These are phyloP conservation scores for Euphorbia lathyris DNA, from an alignment of 345 rosid genomes.

Conservation along the genomic window DNA sequence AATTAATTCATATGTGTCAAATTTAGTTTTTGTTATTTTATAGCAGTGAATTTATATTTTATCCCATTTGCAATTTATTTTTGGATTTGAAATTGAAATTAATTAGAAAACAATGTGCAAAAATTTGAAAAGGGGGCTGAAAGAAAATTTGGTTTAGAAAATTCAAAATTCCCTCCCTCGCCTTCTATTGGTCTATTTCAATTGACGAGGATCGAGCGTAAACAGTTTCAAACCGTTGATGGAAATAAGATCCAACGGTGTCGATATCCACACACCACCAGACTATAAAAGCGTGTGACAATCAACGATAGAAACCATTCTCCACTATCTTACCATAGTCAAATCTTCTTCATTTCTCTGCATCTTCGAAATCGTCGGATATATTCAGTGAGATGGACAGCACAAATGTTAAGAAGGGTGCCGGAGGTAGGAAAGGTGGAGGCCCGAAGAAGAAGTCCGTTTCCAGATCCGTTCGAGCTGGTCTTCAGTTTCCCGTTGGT, in stretches of 20 bases:
- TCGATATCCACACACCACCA: background rate
- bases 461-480: slow-evolving; percentile 67
- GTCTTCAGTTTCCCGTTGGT: slow-evolving; percentile 79
- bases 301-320: no score
- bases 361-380: no score
- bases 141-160: no score
- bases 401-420: slow-evolving; percentile 62
- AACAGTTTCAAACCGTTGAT: slow-evolving; percentile 7
- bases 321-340: background rate
- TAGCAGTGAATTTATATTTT: no score
- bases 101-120: no score
- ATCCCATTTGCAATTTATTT: no score
- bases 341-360: background rate
- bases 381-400: slow-evolving; percentile 39
- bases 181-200: slow-evolving; percentile 18
- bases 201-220: slow-evolving; percentile 14
- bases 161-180: slow-evolving; percentile 3
- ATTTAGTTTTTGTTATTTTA: no score
- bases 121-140: no score
- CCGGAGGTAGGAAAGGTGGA: slow-evolving; percentile 65
- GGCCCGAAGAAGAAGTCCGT: slow-evolving; percentile 81
- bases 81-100: no score
- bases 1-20: no score
- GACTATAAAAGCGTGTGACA: slow-evolving; percentile 8
- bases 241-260: slow-evolving; percentile 6